Conservation (phyloP, 257 asterid genomes). For the Marsdenia floribunda region DNA sequence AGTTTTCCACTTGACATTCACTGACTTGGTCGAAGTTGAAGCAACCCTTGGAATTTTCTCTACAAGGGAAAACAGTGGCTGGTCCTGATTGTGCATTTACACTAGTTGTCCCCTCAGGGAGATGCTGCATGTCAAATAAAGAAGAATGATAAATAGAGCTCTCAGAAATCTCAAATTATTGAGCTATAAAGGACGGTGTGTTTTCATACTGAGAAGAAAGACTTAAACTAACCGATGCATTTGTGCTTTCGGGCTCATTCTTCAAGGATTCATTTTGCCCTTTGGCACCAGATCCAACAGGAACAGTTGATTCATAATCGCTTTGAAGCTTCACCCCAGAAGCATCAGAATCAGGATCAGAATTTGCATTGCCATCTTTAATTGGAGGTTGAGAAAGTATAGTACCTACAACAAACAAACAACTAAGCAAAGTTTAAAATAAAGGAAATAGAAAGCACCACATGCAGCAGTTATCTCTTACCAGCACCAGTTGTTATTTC, state of each 20-base stretch:
- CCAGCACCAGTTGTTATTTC: conserved; percentile 26
- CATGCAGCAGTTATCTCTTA: neutral
- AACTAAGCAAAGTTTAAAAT: conserved; percentile 6
- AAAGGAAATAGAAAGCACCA: neutral
- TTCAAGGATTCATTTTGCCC: conserved; percentile 11
- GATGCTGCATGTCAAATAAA: conserved; percentile 5
- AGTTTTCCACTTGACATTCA: neutral
- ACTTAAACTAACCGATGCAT: conserved; percentile 5
- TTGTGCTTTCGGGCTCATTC: conserved; percentile 10
- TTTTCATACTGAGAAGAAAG: neutral
- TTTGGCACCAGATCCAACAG: conserved; percentile 19
- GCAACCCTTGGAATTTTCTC: neutral
- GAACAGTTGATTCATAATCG: conserved; percentile 14
- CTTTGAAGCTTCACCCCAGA: conserved; percentile 14
- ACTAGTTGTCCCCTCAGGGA: neutral
- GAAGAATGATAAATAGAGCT: conserved; percentile 1
- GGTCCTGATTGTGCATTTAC: neutral
- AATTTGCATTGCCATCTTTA: conserved; percentile 13
- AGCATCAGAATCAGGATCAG: conserved; percentile 12
- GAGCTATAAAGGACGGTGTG: neutral
- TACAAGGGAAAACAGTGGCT: neutral
- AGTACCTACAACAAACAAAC: conserved; percentile 18
- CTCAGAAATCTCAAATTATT: conserved; percentile 5
- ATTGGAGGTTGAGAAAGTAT: conserved; percentile 23
- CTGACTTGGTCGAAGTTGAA: neutral